phyloP scores from a whole-genome alignment of 257 asterid genomes.

The Mitragyna speciosa region DNA sequence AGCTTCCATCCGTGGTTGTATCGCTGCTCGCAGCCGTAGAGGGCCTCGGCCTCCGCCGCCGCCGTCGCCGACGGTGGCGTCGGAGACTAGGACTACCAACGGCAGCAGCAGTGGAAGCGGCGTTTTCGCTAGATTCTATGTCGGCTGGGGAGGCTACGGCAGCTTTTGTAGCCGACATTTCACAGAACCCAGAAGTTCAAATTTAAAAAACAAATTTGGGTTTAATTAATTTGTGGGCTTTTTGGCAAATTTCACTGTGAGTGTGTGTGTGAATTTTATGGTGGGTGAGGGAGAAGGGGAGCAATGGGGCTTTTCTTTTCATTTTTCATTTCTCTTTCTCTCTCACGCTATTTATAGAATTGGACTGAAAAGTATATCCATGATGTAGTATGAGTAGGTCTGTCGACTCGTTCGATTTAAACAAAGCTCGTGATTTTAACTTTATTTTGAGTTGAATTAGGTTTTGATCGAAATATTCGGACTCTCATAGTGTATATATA shows the following conservation, averaged over 20 bases:
- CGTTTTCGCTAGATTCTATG: slow-evolving; percentile 23
- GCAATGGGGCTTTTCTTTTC: neutral
- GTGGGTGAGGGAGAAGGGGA: neutral
- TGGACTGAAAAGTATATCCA: neutral
- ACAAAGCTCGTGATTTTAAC: too few species aligned
- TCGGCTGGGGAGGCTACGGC: slow-evolving; percentile 18
- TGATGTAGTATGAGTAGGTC: neutral
- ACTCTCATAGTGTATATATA: too few species aligned
- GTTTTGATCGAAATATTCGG: too few species aligned
- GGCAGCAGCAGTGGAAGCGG: slow-evolving; percentile 8
- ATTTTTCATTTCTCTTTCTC: neutral
- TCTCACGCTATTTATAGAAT: neutral
- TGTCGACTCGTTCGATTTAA: too few species aligned
- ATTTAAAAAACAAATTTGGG: neutral
- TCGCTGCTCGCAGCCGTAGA: slow-evolving; percentile 43
- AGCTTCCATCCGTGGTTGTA: slow-evolving; percentile 51
- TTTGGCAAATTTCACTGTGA: neutral
- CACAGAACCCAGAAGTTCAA: neutral
- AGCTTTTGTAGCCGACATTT: slow-evolving; percentile 31
- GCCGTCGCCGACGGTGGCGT: slow-evolving; percentile 35
- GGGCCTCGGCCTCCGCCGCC: slow-evolving; percentile 34
- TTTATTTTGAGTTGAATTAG: too few species aligned
- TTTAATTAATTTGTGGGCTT: neutral
- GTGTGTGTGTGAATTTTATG: neutral
- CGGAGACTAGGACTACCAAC: slow-evolving; percentile 18